Evolutionary conservation across 1,284 basidiomycete genomes (phyloP), one percentile per base, ranked within the genome.

Genomic region (Heterobasidion occidentale): DNA sequence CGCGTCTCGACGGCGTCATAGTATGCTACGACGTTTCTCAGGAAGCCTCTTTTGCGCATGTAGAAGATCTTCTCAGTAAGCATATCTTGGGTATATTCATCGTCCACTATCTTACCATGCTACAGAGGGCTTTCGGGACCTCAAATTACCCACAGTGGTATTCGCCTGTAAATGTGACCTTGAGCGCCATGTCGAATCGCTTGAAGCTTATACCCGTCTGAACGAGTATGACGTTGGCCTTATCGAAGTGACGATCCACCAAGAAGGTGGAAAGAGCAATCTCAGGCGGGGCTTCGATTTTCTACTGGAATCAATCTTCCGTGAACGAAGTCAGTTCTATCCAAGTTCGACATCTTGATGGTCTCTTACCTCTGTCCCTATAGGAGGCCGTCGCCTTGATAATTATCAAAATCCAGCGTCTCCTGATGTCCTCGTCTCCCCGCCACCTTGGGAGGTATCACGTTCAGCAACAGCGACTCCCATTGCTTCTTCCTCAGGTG

Each of bases 151-250:
- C 7, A 71, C 77, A n/a, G 72, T 90, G 34, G 84, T 86, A 19
- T 72, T 92, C 15, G 86, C 86, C 27, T 88, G 90, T 71, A 92
- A 91, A 68, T 81, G 81, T 9, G 89, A 92, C 65, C 69, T 85
- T 35, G 73, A 75, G 17, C 74, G 72, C 44, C 72, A 72, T 47
- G 74, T 90, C n/a, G 74, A 84, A 59, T 81, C 84, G 11, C 69
- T 75, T 57, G 70, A 72, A 48, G 84, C 82, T 3, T 64, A 74
- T 33, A 70, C 70, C 33, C 67, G 80, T 46, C 70, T 86, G 36
- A 68, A 74, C 27, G 67, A 69, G 44, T 84, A 84, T 63, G 83
- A 87, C 61, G 78, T 81, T 7, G 86, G 88, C n/a, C 69, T 92
- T 20, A 79, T 89, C 12, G 81, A 86, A 65, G 83, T 87, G 6